Evolutionary conservation across 345 rosid genomes (phyloP), one percentile per base, ranked within the genome.

Genomic region (Heritiera littoralis): DNA sequence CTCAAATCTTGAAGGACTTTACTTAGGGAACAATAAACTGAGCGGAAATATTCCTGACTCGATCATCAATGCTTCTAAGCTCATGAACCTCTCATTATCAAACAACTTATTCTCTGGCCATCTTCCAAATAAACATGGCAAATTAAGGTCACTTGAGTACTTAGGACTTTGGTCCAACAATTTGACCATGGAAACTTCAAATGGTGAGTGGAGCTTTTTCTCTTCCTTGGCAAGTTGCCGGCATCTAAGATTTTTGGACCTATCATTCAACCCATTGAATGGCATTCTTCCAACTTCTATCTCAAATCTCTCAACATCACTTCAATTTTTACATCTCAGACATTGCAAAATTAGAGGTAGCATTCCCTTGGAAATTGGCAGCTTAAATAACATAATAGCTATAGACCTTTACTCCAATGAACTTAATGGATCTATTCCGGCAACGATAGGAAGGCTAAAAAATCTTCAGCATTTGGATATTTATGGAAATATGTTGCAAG

Each of bases 41-140:
- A 20, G 32, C 2, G 82, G 84, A 20, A 18, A 10, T 6, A 3
- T 81, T 20, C 84, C 86, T 0, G 3, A 1, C 66, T 75, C 81
- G 2, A 75, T 81, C 41, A 51, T 59, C 23, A 83, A 77, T 59
- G 60, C 81, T 38, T 84, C 86, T 4, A 45, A 74, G 4, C 80
- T 81, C 30, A 20, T 4, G 5, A 0, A 2, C 2, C 23, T 81
- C 8, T 70, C 61, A 14, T 15, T 80, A 9, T 3, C n/a, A 2
- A 0, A 17, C 0, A 77, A 55, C 14, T 67, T 41, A 23, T 77
- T 77, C 12, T 67, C 0, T 0, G 66, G 74, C 23, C 46, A 23
- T 66, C 8, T 66, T 13, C 79, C 79, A 2, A 35, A 77, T 7
- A n/a, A 41, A 38, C 58, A 66, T 49, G 79, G 79, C 18, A 66